Evolutionary conservation across 2,329 filamentous ascomycete species (phyloP), one percentile per base, ranked within the genome.

Genomic region (Chrysosphaeria jannelii): DNA sequence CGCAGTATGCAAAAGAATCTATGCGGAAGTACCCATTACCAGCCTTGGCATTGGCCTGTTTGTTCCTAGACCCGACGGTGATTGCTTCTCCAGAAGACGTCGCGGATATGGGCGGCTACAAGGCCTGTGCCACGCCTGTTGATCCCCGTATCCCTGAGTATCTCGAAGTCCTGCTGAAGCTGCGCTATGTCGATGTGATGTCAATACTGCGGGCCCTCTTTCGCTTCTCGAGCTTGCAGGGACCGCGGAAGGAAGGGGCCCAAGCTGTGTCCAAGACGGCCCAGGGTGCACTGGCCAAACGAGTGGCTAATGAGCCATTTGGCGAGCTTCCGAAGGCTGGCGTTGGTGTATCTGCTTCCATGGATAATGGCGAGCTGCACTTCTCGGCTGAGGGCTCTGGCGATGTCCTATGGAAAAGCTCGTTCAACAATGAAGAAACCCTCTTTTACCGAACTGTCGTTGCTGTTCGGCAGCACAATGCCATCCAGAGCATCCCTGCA

Each of bases 371-470:
- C n/a, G n/a, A n/a, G n/a, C n/a, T n/a, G n/a, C n/a, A n/a, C n/a
- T n/a, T n/a, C n/a, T n/a, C n/a, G n/a, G n/a, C n/a, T n/a, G n/a
- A n/a, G n/a, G 33, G 25, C 15, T 24, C 11, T 13, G 26, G 16
- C 21, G 32, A 27, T 33, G 33, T 25, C 30, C 40, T 51, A 29
- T 68, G 61, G 60, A 45, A 40, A 24, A 56, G 43, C 38, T 65
- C 60, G 1, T 63, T 58, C 30, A 47, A 47, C 28, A 42, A 69
- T 1, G 85, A 97, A 40, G 90, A 91, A 45, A 67, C 85, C 23
- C 74, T 93, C 44, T 69, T 91, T 37, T 88, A 90, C 42, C 66
- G 79, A 4, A 76, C 97, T 23, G 75, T 76, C 3, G 90, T 88
- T 44, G 71, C 68, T 0, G 78, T 93, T 23, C 69, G 52, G 2